Conservation (phyloP, 1,284 basidiomycete species). For the Phaffia rhodozyma region DNA sequence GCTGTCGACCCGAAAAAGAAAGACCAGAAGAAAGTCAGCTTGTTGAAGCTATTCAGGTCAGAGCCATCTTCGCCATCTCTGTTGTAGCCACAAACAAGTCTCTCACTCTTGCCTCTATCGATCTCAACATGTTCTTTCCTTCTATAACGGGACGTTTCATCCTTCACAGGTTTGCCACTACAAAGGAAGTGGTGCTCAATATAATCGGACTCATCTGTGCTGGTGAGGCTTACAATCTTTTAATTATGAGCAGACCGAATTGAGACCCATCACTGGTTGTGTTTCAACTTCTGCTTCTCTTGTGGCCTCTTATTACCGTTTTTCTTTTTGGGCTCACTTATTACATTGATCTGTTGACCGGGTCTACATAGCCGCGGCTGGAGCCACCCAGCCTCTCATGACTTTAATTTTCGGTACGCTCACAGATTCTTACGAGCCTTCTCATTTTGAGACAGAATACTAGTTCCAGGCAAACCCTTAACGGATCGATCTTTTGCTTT, state of each 20-base stretch:
- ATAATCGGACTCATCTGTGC: constrained; percentile 32
- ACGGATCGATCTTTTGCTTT: not conserved
- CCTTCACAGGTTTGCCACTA: constrained; percentile 5
- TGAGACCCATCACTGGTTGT: not conserved
- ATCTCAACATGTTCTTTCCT: not conserved
- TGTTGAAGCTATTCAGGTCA: constrained; percentile 6
- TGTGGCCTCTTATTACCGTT: not conserved
- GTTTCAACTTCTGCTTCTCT: not conserved
- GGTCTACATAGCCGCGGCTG: constrained; percentile 18
- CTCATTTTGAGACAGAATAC: no score
- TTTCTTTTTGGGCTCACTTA: no score
- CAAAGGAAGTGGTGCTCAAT: constrained; percentile 18
- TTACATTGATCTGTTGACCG: no score
- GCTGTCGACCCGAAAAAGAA: not conserved
- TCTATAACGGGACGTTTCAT: constrained; percentile 27
- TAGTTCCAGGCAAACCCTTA: not conserved
- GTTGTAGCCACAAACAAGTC: no score
- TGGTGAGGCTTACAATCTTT: constrained; percentile 15
- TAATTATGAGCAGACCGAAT: not conserved
- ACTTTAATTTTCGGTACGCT: constrained; percentile 34
- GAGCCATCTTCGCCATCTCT: no score
- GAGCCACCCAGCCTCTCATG: constrained; percentile 34
- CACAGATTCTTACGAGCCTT: not conserved
- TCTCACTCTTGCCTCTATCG: not conserved
- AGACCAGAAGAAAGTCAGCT: not conserved